Conservation (phyloP, 2,329 filamentous ascomycete genomes). For the Ilyonectria destructans region DNA sequence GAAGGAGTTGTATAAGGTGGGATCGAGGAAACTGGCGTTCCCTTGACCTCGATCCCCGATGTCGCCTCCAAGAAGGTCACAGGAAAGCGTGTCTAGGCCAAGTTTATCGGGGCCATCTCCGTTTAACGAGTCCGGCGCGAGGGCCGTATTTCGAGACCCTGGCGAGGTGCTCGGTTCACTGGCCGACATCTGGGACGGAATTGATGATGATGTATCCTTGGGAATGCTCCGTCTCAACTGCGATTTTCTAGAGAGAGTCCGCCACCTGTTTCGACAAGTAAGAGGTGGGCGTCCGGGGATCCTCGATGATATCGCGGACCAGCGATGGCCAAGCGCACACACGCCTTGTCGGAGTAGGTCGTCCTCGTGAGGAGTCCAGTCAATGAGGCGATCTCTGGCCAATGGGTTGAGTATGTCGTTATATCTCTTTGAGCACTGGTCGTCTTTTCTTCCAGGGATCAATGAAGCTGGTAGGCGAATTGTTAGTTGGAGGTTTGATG, state of each 20-base stretch:
- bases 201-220: conserved; percentile 41
- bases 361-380: conserved; percentile 50
- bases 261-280: conserved; percentile 51
- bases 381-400: conserved; percentile 45
- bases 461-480: conserved; percentile 33
- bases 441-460: conserved; percentile 51
- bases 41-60: conserved; percentile 33
- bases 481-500: not conserved
- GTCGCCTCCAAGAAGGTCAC: conserved; percentile 20
- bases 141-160: conserved; percentile 26
- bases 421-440: conserved; percentile 52
- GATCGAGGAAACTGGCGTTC: conserved; percentile 35
- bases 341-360: conserved; percentile 46
- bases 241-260: conserved; percentile 37
- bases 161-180: conserved; percentile 39
- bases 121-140: conserved; percentile 13
- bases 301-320: conserved; percentile 48
- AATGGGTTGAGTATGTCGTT: conserved; percentile 50
- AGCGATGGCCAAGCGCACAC: conserved; percentile 45
- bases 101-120: not conserved
- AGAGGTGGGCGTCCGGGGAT: conserved; percentile 49
- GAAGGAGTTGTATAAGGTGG: conserved; percentile 44
- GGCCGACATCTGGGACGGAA: conserved; percentile 39
- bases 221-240: conserved; percentile 37
- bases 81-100: conserved; percentile 25